Evolutionary conservation across 2,329 filamentous ascomycete genomes (phyloP).

Genomic region (Alternaria burnsii): DNA sequence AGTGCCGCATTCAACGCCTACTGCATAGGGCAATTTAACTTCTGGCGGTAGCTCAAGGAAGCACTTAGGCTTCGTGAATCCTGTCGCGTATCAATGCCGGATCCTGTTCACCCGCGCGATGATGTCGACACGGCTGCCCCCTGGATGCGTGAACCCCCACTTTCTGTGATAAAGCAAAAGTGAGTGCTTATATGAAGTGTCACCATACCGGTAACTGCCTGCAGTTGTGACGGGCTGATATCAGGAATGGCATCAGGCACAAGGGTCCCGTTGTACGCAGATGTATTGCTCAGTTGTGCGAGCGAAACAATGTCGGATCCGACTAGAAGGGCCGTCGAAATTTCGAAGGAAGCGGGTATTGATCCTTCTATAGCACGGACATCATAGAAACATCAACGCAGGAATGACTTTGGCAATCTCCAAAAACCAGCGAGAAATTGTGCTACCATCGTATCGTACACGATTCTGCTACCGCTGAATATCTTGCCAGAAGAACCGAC

Average conservation of each 20-base stretch:
- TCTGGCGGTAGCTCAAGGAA: not conserved
- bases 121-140: not conserved
- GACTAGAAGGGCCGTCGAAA: not conserved
- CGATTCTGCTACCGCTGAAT: not conserved
- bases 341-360: slow-evolving; percentile 1
- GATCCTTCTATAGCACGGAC: slow-evolving; percentile 7
- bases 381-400: not conserved
- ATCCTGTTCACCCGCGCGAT: not conserved
- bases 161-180: not conserved
- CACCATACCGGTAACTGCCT: slow-evolving; percentile 4
- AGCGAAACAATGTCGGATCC: not conserved
- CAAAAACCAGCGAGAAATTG: not conserved
- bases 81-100: not conserved
- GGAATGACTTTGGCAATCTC: not conserved
- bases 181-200: not conserved
- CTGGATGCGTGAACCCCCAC: not conserved
- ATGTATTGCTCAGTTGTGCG: not conserved
- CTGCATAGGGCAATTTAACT: slow-evolving; percentile 11
- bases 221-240: not conserved
- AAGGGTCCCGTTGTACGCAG: not conserved
- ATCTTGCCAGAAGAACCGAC: not conserved
- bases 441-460: not conserved
- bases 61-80: not conserved
- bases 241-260: not conserved
- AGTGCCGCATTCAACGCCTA: slow-evolving; percentile 23